These are phyloP conservation scores for Geotrichum citri-aurantii DNA, from an alignment of 1,139 yeast species.

Conservation along the genomic window DNA sequence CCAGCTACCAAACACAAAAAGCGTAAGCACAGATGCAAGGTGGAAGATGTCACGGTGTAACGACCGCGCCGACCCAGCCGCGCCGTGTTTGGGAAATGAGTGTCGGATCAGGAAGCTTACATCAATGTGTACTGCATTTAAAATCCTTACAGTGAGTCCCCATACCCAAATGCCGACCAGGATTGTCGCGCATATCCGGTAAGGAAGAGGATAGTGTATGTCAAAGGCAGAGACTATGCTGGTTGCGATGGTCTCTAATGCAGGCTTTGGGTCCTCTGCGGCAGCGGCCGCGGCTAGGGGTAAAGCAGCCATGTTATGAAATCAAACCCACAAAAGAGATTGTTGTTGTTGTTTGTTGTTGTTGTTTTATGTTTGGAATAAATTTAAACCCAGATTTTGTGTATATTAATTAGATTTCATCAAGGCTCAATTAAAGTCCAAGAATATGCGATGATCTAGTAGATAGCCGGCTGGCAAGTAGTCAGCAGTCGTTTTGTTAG, in stretches of 20 bases:
- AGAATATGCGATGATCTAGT: background rate
- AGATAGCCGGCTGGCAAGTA: background rate
- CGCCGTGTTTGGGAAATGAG: conserved; percentile 9
- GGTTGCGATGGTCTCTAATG: background rate
- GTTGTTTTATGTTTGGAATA: too few relatives aligned
- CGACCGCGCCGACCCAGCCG: conserved; percentile 12
- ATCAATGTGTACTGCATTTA: conserved; percentile 40
- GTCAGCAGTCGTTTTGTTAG: background rate
- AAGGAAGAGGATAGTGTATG: conserved; percentile 44
- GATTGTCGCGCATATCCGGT: conserved; percentile 42
- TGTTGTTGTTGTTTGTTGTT: too few relatives aligned
- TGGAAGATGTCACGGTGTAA: conserved; percentile 27
- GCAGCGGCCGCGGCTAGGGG: background rate
- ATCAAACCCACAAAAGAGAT: background rate
- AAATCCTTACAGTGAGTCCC: conserved; percentile 41
- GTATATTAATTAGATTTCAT: background rate
- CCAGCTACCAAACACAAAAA: conserved; percentile 14
- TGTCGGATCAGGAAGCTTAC: conserved; percentile 39
- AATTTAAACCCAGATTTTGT: background rate
- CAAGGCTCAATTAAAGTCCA: background rate
- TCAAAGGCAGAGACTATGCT: conserved; percentile 31
- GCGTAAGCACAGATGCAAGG: conserved; percentile 27
- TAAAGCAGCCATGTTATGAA: background rate
- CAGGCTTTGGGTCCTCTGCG: background rate
- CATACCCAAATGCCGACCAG: conserved; percentile 48